phyloP scores from a whole-genome alignment of 2,329 filamentous ascomycete genomes.

The Penicillium glabrum region DNA sequence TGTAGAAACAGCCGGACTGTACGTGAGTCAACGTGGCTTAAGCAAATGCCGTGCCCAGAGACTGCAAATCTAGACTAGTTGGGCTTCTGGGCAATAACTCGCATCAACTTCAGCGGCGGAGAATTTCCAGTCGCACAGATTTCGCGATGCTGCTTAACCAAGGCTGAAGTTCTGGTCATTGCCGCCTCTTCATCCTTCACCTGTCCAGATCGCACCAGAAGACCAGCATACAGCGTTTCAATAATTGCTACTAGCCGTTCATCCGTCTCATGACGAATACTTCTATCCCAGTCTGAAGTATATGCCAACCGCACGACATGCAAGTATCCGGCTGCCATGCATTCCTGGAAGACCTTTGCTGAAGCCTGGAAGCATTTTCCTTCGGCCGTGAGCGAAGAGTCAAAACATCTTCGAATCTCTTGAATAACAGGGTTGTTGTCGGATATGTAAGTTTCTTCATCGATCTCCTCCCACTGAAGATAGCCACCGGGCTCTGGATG shows the following conservation, averaged over 20 bases:
- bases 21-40: too few species aligned
- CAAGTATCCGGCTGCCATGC: neutral
- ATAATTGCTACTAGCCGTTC: conserved; percentile 7
- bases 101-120: conserved; percentile 4
- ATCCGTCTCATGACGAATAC: conserved; percentile 6
- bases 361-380: conserved; percentile 10
- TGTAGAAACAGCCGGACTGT: too few species aligned
- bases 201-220: conserved; percentile 11
- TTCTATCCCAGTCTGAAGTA: neutral
- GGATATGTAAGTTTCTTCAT: conserved; percentile 10
- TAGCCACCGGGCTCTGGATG: conserved; percentile 15
- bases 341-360: conserved; percentile 7
- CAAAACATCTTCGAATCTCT: conserved; percentile 10
- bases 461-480: conserved; percentile 20
- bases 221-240: conserved; percentile 7
- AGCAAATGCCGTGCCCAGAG: too few species aligned
- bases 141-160: conserved; percentile 7
- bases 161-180: neutral
- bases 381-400: conserved; percentile 1
- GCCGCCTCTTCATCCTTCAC: conserved; percentile 3
- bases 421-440: conserved; percentile 6
- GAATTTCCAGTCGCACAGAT: conserved; percentile 10
- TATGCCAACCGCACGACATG: neutral
- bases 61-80: neutral
- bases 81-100: conserved; percentile 11